A percentile compares a stretch with the other conserved stretches of the same genome.
Conservation (phyloP, 495 filamentous ascomycete genomes). For the Tuber microsphaerosporum region DNA sequence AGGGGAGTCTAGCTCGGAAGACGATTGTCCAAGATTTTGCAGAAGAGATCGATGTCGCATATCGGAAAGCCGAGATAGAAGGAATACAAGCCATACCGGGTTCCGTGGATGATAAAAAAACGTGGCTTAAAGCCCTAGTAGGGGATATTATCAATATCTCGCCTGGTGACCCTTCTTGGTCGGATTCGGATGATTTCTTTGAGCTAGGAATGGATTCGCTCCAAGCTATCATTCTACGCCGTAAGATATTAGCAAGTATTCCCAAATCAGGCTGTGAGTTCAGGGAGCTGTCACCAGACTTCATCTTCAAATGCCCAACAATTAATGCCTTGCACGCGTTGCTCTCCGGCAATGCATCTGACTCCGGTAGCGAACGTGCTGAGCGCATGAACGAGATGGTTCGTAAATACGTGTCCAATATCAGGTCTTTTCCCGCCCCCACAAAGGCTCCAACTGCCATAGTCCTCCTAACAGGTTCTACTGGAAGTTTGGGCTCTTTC, state of each 20-base stretch:
- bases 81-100: slow-evolving; percentile 23
- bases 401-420: slow-evolving; percentile 24
- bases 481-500: slow-evolving; percentile 55
- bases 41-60: slow-evolving; percentile 29
- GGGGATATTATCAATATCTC: slow-evolving; percentile 16
- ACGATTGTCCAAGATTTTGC: slow-evolving; percentile 30
- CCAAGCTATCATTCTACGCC: slow-evolving; percentile 53
- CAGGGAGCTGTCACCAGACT: slow-evolving; percentile 15
- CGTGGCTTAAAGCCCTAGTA: slow-evolving; percentile 23
- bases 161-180: slow-evolving; percentile 10
- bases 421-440: slow-evolving; percentile 11
- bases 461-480: slow-evolving; percentile 54
- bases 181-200: slow-evolving; percentile 48
- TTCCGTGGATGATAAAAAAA: slow-evolving; percentile 5
- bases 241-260: slow-evolving; percentile 44
- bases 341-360: slow-evolving; percentile 8
- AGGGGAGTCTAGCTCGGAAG: slow-evolving; percentile 27
- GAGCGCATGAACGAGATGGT: slow-evolving; percentile 32
- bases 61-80: slow-evolving; percentile 18
- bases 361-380: slow-evolving; percentile 11
- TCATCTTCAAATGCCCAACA: slow-evolving; percentile 27
- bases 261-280: slow-evolving; percentile 25
- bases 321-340: slow-evolving; percentile 17
- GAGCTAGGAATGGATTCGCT: slow-evolving; percentile 54
- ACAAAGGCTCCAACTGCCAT: not conserved